These are phyloP conservation scores for Schrenkiella parvula DNA, from an alignment of 345 rosid genomes.

Conservation along the genomic window DNA sequence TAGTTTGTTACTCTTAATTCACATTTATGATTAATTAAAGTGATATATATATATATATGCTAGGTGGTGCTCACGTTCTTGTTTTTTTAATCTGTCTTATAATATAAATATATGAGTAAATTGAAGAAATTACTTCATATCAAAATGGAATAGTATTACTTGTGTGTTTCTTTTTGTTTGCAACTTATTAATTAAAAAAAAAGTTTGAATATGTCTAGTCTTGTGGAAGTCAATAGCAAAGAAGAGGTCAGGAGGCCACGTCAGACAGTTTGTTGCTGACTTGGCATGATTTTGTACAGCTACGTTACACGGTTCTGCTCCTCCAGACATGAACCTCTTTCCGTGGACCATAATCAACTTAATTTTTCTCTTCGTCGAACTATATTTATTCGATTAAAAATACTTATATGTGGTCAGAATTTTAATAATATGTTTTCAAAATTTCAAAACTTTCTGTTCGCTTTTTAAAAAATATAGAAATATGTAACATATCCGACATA, in stretches of 20 bases:
- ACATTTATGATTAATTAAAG: not conserved
- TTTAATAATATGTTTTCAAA: not conserved
- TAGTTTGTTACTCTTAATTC: not conserved
- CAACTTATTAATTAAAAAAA: not conserved
- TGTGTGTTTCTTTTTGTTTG: not conserved
- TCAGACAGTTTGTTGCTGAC: constrained; percentile 27
- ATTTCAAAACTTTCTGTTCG: not conserved
- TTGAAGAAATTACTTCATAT: not conserved
- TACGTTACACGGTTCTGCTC: constrained; percentile 20
- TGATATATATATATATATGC: not conserved
- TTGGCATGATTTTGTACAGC: constrained; percentile 8
- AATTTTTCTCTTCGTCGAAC: not conserved
- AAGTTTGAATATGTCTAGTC: constrained; percentile 23
- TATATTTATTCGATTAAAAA: not conserved
- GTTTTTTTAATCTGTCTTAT: not conserved
- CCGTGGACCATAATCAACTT: constrained; percentile 11
- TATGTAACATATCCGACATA: not conserved
- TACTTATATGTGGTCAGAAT: not conserved
- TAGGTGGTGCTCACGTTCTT: not conserved
- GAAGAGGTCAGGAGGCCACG: constrained; percentile 27
- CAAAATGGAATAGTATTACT: not conserved
- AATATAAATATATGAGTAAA: not conserved
- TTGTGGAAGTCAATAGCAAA: constrained; percentile 28
- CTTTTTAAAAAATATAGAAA: not conserved
- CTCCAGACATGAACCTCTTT: constrained; percentile 1